Conservation (phyloP, 208 protist species). For the Porcisia hertigi region DNA sequence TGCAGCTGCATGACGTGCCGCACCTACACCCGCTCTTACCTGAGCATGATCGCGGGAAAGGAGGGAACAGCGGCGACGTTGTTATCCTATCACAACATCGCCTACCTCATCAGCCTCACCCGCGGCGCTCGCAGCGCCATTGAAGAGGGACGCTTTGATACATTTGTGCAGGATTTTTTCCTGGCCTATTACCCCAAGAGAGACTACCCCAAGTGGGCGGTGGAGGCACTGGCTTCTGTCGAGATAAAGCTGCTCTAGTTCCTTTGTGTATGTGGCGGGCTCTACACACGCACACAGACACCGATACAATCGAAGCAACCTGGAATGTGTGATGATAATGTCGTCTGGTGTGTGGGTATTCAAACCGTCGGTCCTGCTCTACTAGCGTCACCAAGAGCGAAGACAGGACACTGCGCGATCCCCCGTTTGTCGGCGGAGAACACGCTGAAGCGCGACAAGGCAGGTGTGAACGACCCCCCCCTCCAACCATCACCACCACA, state of each 20-base stretch:
- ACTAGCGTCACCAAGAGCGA: not conserved
- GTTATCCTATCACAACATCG: conserved; percentile 98
- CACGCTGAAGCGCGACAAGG: not conserved
- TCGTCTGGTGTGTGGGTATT: not conserved
- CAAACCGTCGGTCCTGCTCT: not conserved
- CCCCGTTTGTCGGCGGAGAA: not conserved
- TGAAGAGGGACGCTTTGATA: conserved; percentile 74
- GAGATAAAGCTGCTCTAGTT: conserved; percentile 66
- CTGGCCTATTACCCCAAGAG: conserved; percentile 71
- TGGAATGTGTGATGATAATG: not conserved
- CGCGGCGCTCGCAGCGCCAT: conserved; percentile 82
- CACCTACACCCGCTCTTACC: conserved; percentile 93
- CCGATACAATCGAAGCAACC: not conserved
- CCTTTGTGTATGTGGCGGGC: not conserved
- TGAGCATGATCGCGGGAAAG: conserved; percentile 91
- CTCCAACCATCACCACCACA: too few relatives aligned
- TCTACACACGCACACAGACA: not conserved
- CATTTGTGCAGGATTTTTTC: conserved; percentile 92
- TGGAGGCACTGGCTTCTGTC: conserved; percentile 84
- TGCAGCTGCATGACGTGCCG: conserved; percentile 94
- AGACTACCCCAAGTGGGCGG: conserved; percentile 89
- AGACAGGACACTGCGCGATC: not conserved
- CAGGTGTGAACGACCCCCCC: too few relatives aligned
- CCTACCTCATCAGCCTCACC: conserved; percentile 95
- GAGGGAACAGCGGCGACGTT: conserved; percentile 92